A percentile compares a stretch with the other conserved stretches of the same genome.
phyloP scores from a whole-genome alignment of 208 protist species.

The Leptomonas pyrrhocoris region DNA sequence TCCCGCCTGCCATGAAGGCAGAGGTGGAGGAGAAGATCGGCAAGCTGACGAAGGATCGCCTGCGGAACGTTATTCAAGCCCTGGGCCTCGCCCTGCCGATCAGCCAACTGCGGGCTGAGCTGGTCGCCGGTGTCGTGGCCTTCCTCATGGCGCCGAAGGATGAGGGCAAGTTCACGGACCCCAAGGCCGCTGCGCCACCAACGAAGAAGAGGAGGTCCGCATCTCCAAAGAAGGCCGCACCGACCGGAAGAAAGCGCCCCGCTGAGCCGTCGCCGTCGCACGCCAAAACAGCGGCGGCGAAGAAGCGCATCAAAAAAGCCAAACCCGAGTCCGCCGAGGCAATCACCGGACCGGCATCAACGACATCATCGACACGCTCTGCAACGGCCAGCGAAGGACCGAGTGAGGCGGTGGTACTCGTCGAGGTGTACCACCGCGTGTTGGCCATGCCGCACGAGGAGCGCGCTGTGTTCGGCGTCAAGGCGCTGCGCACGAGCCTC shows the following conservation, averaged over 20 bases:
- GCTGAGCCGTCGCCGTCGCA: background rate
- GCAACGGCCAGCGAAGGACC: slow-evolving; percentile 13
- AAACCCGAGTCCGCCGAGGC: too few species aligned
- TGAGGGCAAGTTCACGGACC: slow-evolving; percentile 21
- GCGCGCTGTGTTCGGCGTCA: slow-evolving; percentile 60
- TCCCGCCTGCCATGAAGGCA: slow-evolving; percentile 39
- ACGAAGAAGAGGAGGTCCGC: slow-evolving; percentile 10
- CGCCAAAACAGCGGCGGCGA: background rate
- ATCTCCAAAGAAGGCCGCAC: background rate
- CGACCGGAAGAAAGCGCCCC: too few species aligned
- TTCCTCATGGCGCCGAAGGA: slow-evolving; percentile 72
- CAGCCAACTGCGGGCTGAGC: slow-evolving; percentile 32
- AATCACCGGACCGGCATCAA: too few species aligned
- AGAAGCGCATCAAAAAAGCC: background rate
- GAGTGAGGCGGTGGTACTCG: slow-evolving; percentile 66
- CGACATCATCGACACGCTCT: too few species aligned
- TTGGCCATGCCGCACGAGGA: slow-evolving; percentile 52
- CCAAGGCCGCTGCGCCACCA: background rate
- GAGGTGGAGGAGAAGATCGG: slow-evolving; percentile 44
- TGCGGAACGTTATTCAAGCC: slow-evolving; percentile 53
- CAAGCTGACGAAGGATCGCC: slow-evolving; percentile 59
- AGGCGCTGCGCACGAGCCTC: slow-evolving; percentile 64
- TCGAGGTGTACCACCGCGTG: slow-evolving; percentile 72
- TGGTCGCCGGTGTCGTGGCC: slow-evolving; percentile 44
- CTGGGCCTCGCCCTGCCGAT: slow-evolving; percentile 53